Conservation (phyloP, 78 protist genomes). For the Tieghemostelium lacteum region DNA sequence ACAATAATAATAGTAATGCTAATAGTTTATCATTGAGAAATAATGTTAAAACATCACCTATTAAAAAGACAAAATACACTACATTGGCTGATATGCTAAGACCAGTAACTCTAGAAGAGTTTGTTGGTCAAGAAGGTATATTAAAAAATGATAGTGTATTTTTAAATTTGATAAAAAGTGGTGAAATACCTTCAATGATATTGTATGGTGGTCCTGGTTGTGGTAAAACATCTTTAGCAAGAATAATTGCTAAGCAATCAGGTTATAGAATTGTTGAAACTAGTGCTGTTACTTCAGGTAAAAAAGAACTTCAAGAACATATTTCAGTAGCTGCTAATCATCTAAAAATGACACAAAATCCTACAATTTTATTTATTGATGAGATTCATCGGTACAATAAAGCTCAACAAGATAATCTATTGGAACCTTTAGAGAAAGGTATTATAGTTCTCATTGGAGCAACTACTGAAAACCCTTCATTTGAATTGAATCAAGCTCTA, state of each 20-base stretch:
- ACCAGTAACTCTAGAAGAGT: constrained; percentile 36
- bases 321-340: constrained; percentile 14
- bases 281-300: constrained; percentile 51
- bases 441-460: constrained; percentile 86
- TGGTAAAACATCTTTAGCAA: constrained; percentile 68
- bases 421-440: constrained; percentile 84
- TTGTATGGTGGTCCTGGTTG: constrained; percentile 80
- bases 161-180: not conserved
- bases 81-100: constrained; percentile 85
- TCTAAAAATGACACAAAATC: not conserved
- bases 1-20: too few species aligned
- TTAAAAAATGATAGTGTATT: not conserved
- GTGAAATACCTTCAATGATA: constrained; percentile 29
- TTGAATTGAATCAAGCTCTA: constrained; percentile 75
- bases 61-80: not conserved
- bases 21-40: not conserved
- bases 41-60: not conserved
- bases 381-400: constrained; percentile 81
- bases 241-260: constrained; percentile 7
- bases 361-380: constrained; percentile 75
- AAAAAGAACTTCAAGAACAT: constrained; percentile 27
- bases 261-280: not conserved
- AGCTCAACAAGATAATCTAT: constrained; percentile 83
- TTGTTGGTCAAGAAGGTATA: constrained; percentile 75
- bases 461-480: constrained; percentile 90